Base-by-base conservation (phyloP, 1,139 yeast genomes). In the Meyerozyma athensensis region DNA sequence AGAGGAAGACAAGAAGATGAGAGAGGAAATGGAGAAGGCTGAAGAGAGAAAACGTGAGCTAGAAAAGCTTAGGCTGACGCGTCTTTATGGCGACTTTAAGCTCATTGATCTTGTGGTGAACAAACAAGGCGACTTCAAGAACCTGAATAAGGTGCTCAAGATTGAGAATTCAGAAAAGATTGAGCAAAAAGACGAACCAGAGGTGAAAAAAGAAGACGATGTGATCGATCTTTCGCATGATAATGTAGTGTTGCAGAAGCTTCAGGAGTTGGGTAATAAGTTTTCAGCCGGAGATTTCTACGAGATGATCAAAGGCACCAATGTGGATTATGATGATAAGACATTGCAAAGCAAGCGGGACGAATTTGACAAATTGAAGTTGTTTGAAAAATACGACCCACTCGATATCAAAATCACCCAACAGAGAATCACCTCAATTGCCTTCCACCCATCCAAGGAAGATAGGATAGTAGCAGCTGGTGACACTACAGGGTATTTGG, bases 271-370 rank as follows among this genome's bases (percentile, higher is more conserved):
- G 35, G 77, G 83, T 2, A 72, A 71, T 37, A 73, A 76, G 33
- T 74, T 83, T 40, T 82, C 92, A 0, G 77, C 84, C 38, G 95
- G 95, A 1, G 96, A 87, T 54, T 83, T 82, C 54, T 86, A 79
- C 49, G 84, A 81, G 40, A 46, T 67, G 42, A 55, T 72, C 43
- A 58, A 72, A 39, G 49, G 63, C 12, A 47, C 51, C 4, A 39
- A 49, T 3, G 37, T 51, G 13, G 54, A 51, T 34, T 54, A 58
- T 33, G 50, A 60, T 39, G 65, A 74, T 43, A 56, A 66, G 41
- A 65, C 63, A 20, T 58, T 79, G 28, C 64, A 67, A 32, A 49
- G 59, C 28, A 61, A 74, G 30, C 63, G 90, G 36, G 63, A 71
- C 30, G 80, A 74, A 43, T 69, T 85, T 45, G 73, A 70, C 35